phyloP scores from a whole-genome alignment of 176 grass and related monocot genomes.

The Triticum timopheevii region DNA sequence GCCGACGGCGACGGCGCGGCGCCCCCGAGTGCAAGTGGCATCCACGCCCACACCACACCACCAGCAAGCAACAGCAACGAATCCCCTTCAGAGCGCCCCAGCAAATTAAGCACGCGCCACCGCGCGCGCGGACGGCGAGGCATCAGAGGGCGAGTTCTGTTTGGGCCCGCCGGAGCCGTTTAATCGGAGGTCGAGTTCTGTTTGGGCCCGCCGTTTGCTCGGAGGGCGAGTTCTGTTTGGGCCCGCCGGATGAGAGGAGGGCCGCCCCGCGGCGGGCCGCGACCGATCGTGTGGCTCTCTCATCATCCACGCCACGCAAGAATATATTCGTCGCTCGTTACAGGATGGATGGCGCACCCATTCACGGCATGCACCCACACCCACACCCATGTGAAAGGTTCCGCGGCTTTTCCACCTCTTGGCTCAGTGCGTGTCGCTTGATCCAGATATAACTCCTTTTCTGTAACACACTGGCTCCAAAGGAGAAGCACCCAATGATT shows the following conservation, averaged over 20 bases:
- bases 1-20: conserved; percentile 12
- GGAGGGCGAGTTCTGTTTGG: no score
- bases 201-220: no score
- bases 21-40: background rate
- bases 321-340: conserved; percentile 26
- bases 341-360: no score
- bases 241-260: no score
- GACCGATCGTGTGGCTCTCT: background rate
- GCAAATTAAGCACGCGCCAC: background rate
- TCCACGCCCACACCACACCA: background rate
- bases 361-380: background rate
- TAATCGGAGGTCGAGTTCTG: no score
- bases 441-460: background rate
- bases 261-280: no score
- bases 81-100: background rate
- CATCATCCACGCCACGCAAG: background rate
- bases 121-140: no score
- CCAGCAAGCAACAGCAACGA: background rate
- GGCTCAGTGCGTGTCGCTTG: background rate
- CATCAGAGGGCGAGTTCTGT: no score
- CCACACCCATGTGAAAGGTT: background rate
- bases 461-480: background rate
- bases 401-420: background rate
- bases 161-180: no score
- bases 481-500: background rate